Evolutionary conservation across 192 early-diverging fungal genomes (phyloP), one percentile per base, ranked within the genome.

Genomic region (Podila horticola): DNA sequence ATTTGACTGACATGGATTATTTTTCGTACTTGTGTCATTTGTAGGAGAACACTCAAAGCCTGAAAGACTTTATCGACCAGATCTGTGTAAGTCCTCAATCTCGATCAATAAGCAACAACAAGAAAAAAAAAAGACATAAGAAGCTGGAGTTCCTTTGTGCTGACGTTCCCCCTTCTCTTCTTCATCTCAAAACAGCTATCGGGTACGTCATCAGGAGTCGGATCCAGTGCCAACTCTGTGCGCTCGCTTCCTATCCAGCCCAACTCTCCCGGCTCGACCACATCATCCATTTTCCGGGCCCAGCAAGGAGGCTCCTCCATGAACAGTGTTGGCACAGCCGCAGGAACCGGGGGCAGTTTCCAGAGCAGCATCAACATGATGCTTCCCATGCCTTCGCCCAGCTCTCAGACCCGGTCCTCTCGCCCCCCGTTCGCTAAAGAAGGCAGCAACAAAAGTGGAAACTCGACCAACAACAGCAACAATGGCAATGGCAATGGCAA

Each of bases 11-110:
- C 8, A 49, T 26, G n/a, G n/a, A 41, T 17, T 13, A 20, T 64
- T 11, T 55, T 20, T 64, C 13, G 9, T 33, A 30, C 60, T 17
- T 33, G 41, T 49, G n/a, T 29, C n/a, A n/a, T 55, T 52, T 74
- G 11, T 75, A 87, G 86, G 84, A 89, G 64, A 88, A 90, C 70
- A 88, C 84, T 20, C 84, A 84, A 7, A 74, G 84, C 58, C 82
- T 93, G 15, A 92, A 88, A 74, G 71, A 64, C 22, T 92, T 91
- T 74, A 90, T 93, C 34, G 90, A 93, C 33, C 84, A 82, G 67
- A 84, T 93, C 52, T 87, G 84, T 17, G 82, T 87, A 82, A 76
- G 73, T 58, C 20, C 12, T 62, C 24, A 10, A 36, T 6, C 22
- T n/a, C 17, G 13, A 57, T 19, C n/a, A 58, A n/a, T n/a, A n/a